A percentile compares a stretch with the other conserved stretches of the same genome.
Conservation (phyloP, 306 rosid genomes). For the Prunus davidiana region DNA sequence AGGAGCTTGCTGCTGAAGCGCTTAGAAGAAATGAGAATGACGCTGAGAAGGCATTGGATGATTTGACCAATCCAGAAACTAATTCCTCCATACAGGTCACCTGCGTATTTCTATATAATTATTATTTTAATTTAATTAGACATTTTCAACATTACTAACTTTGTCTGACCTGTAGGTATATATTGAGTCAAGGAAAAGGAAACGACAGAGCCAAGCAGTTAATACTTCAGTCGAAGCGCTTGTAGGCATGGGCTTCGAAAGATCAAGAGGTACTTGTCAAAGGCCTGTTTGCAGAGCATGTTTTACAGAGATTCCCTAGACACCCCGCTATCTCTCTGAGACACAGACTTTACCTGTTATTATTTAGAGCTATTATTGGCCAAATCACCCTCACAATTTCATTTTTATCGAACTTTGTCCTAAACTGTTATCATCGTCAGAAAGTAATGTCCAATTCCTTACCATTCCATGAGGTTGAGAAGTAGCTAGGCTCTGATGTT, state of each 20-base stretch:
- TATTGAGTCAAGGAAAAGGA: slow-evolving; percentile 67
- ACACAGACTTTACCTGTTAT: neutral
- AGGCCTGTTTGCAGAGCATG: neutral
- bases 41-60: slow-evolving; percentile 70
- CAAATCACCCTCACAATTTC: neutral
- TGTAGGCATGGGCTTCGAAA: slow-evolving; percentile 76
- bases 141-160: slow-evolving; percentile 9
- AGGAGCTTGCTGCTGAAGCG: slow-evolving; percentile 88
- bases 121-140: slow-evolving; percentile 1
- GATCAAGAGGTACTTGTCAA: slow-evolving; percentile 57
- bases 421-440: neutral
- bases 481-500: slow-evolving; percentile 14
- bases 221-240: slow-evolving; percentile 54
- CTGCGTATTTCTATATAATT: slow-evolving; percentile 1
- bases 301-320: neutral
- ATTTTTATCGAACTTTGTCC: neutral
- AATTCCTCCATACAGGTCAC: slow-evolving; percentile 72
- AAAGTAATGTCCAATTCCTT: neutral
- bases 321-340: no score
- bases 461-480: no score
- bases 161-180: slow-evolving; percentile 40
- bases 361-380: neutral
- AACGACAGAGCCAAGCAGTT: slow-evolving; percentile 38
- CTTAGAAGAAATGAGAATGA: slow-evolving; percentile 86
- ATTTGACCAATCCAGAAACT: slow-evolving; percentile 75